Conservation (phyloP, 108 stramenopile genomes). For the Cyclotella baltica region DNA sequence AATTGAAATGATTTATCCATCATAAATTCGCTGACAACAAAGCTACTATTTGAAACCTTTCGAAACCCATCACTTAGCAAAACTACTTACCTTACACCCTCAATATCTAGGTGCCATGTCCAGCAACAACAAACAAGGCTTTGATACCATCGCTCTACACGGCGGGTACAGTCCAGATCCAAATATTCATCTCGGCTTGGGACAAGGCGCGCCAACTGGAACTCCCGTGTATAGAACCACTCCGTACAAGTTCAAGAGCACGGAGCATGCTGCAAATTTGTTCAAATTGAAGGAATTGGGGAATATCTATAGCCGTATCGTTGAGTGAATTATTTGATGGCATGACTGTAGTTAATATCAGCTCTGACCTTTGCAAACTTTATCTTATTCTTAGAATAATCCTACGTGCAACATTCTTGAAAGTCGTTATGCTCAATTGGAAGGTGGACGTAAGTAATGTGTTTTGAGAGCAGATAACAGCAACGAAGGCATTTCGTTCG, state of each 20-base stretch:
- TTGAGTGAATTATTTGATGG: conserved; percentile 2
- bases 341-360: background rate
- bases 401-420: conserved; percentile 85
- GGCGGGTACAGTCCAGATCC: conserved; percentile 76
- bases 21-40: too few relatives aligned
- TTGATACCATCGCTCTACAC: conserved; percentile 76
- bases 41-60: too few relatives aligned
- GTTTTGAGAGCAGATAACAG: too few relatives aligned
- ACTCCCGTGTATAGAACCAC: conserved; percentile 83
- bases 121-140: conserved; percentile 39
- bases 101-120: too few relatives aligned
- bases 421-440: conserved; percentile 68
- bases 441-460: conserved; percentile 79
- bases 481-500: too few relatives aligned
- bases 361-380: background rate
- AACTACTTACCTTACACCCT: background rate
- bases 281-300: conserved; percentile 89
- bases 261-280: conserved; percentile 86
- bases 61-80: background rate
- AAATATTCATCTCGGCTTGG: conserved; percentile 43
- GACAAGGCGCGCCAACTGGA: conserved; percentile 73
- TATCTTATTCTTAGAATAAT: conserved; percentile 44
- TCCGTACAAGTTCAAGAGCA: conserved; percentile 72
- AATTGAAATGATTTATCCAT: too few relatives aligned
- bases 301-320: conserved; percentile 76